Evolutionary conservation across 164 flowering plant genomes (phyloP).

Genomic region (Stephania yunnanensis): DNA sequence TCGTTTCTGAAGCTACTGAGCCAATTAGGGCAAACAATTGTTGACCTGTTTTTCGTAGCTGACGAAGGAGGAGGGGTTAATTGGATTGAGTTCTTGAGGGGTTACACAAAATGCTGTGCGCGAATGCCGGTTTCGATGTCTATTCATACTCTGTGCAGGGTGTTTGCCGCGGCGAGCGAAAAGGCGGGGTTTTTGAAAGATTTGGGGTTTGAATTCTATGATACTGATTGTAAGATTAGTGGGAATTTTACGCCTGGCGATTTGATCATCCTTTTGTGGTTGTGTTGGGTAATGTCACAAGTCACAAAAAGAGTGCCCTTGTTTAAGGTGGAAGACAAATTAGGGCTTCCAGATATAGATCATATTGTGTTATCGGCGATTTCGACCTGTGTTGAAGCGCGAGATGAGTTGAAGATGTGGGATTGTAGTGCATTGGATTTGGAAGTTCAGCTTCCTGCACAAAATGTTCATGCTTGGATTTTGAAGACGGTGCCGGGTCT

Average conservation of each 20-base stretch:
- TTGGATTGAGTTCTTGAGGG: conserved; percentile 78
- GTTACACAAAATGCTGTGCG: conserved; percentile 66
- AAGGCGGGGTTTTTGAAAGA: conserved; percentile 39
- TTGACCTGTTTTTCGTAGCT: conserved; percentile 49
- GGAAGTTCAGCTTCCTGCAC: conserved; percentile 49
- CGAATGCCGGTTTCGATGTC: conserved; percentile 45
- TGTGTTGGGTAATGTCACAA: conserved; percentile 69
- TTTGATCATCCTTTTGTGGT: conserved; percentile 52
- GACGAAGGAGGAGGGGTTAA: conserved; percentile 53
- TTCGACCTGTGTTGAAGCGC: conserved; percentile 45
- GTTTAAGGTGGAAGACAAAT: conserved; percentile 13
- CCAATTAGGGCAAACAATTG: conserved; percentile 52
- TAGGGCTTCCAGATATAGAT: conserved; percentile 54
- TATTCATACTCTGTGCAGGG: conserved; percentile 42
- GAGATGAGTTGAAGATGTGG: conserved; percentile 33
- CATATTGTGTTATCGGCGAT: conserved; percentile 62
- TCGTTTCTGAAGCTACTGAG: conserved; percentile 40
- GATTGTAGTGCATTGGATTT: conserved; percentile 31
- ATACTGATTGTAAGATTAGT: conserved; percentile 22
- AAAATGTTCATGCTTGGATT: conserved; percentile 64
- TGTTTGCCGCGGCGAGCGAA: conserved; percentile 33
- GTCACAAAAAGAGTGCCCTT: conserved; percentile 14
- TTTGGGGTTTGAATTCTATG: conserved; percentile 23
- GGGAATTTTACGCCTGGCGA: conserved; percentile 43
- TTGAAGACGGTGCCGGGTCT: conserved; percentile 57